Conservation (phyloP, 306 rosid genomes). For the Inga leiocalycina region DNA sequence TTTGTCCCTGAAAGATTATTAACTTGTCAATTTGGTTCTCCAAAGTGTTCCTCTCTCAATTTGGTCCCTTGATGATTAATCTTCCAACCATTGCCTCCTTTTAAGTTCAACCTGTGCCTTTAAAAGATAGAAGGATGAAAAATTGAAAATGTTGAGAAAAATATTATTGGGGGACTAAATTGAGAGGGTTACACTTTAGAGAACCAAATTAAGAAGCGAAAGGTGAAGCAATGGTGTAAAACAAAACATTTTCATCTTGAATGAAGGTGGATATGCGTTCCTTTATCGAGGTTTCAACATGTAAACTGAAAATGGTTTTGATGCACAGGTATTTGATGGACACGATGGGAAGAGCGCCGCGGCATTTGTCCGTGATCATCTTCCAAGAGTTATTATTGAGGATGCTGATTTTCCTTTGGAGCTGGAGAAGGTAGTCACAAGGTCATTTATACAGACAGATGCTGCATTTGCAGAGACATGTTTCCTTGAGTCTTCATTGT, state of each 20-base stretch:
- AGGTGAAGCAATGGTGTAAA: neutral
- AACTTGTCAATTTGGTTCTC: neutral
- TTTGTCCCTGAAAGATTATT: neutral
- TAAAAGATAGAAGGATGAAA: neutral
- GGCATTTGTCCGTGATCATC: conserved; percentile 79
- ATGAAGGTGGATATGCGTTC: neutral
- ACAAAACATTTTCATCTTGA: neutral
- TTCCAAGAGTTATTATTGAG: conserved; percentile 85
- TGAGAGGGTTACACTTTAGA: neutral
- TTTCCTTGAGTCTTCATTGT: conserved; percentile 58
- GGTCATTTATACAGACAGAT: conserved; percentile 83
- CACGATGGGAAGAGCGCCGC: conserved; percentile 94
- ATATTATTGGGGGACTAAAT: neutral
- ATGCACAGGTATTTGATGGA: conserved; percentile 88
- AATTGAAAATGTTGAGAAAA: neutral
- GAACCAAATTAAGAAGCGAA: neutral
- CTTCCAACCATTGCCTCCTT: neutral
- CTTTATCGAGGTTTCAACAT: conserved; percentile 15
- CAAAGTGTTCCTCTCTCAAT: neutral
- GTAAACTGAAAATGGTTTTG: conserved; percentile 32
- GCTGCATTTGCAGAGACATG: conserved; percentile 75
- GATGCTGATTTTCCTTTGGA: conserved; percentile 84
- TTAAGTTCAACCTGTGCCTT: neutral
- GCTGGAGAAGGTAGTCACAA: conserved; percentile 89
- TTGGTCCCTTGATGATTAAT: neutral